Evolutionary conservation across 2,329 filamentous ascomycete species (phyloP).

Genomic region (Colletotrichum tamarilloi): DNA sequence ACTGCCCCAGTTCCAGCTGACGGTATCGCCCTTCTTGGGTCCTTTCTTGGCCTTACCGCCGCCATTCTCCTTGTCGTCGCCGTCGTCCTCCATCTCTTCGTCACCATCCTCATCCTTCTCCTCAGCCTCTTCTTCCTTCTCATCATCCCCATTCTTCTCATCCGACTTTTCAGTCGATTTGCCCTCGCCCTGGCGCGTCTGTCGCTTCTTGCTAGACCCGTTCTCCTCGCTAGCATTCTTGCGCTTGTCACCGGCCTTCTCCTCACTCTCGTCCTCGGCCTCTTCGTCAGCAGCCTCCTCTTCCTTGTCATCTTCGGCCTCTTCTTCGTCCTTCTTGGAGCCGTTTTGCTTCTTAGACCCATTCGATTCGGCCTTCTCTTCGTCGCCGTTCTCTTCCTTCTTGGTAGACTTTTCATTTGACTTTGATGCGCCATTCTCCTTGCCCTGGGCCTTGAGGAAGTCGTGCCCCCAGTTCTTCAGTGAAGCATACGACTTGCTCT

Average conservation of each 20-base stretch:
- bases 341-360: conserved; percentile 26
- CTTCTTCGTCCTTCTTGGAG: conserved; percentile 43
- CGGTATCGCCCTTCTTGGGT: conserved; percentile 53
- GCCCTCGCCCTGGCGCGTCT: conserved; percentile 37
- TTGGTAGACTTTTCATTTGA: conserved; percentile 5
- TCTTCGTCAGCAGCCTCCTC: conserved; percentile 41
- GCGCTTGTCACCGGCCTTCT: conserved; percentile 34
- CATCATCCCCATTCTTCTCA: conserved; percentile 11
- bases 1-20: conserved; percentile 59
- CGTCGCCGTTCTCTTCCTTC: neutral
- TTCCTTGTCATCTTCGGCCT: conserved; percentile 31
- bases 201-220: conserved; percentile 37
- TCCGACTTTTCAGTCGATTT: conserved; percentile 36
- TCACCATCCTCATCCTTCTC: conserved; percentile 29
- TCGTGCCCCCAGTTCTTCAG: conserved; percentile 73
- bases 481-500: conserved; percentile 66
- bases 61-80: conserved; percentile 29
- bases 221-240: conserved; percentile 35
- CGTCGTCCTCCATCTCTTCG: conserved; percentile 28
- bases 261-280: conserved; percentile 9
- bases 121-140: conserved; percentile 32
- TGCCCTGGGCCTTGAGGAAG: conserved; percentile 53
- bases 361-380: conserved; percentile 9
- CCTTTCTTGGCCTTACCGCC: conserved; percentile 42
- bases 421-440: conserved; percentile 24